Evolutionary conservation across 345 rosid genomes (phyloP).

Genomic region (Salix dunnii): DNA sequence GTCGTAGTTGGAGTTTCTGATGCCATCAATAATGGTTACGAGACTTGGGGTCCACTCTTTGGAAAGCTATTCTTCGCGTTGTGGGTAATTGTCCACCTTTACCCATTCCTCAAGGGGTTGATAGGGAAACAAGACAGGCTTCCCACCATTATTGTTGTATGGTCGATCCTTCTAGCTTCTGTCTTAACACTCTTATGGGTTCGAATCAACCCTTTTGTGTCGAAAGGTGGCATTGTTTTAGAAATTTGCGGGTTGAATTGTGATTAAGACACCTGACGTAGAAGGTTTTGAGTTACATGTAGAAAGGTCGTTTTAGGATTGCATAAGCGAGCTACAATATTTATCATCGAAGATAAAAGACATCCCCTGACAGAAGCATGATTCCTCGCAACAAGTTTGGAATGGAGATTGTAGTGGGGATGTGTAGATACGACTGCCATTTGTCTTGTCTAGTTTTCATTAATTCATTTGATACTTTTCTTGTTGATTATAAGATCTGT

Average conservation of each 20-base stretch:
- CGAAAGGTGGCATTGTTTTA: slow-evolving; percentile 42
- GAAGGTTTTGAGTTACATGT: not conserved
- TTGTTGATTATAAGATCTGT: not conserved
- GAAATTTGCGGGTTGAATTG: slow-evolving; percentile 59
- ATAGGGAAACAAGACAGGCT: slow-evolving; percentile 56
- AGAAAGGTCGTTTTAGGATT: not conserved
- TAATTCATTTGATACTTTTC: slow-evolving; percentile 4
- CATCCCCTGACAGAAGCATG: not conserved
- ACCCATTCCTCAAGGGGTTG: slow-evolving; percentile 64
- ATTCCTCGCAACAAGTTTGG: slow-evolving; percentile 10
- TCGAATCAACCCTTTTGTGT: slow-evolving; percentile 49
- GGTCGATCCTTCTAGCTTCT: slow-evolving; percentile 64
- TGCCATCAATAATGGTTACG: slow-evolving; percentile 64
- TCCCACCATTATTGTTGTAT: slow-evolving; percentile 60
- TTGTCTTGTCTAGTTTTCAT: not conserved
- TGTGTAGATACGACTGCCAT: slow-evolving; percentile 6
- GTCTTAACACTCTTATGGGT: slow-evolving; percentile 63
- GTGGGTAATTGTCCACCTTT: slow-evolving; percentile 64
- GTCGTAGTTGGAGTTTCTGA: slow-evolving; percentile 55
- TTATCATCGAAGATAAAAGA: not conserved
- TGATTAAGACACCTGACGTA: slow-evolving; percentile 9
- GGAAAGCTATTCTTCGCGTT: slow-evolving; percentile 56
- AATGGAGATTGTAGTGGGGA: not conserved
- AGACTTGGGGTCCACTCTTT: slow-evolving; percentile 66
- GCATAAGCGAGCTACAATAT: not conserved